Conservation (phyloP, 2,329 filamentous ascomycete genomes). For the Fusarium graminum region DNA sequence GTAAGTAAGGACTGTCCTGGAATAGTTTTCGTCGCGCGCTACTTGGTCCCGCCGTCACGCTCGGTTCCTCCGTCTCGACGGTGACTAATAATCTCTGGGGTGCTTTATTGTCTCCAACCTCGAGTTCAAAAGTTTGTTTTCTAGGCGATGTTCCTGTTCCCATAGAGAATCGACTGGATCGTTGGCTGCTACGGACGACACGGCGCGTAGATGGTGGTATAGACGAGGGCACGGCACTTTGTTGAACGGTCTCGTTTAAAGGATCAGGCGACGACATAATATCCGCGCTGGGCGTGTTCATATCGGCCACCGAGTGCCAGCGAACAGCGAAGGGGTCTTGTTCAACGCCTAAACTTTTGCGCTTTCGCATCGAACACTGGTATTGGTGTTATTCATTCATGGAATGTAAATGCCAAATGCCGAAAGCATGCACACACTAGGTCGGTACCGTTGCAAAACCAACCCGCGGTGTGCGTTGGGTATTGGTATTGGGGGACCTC, state of each 20-base stretch:
- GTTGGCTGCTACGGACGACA: slow-evolving; percentile 62
- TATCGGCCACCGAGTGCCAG: slow-evolving; percentile 55
- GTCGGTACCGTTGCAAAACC: slow-evolving; percentile 22
- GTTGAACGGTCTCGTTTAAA: slow-evolving; percentile 57
- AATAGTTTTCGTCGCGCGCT: slow-evolving; percentile 59
- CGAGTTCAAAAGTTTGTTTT: slow-evolving; percentile 69
- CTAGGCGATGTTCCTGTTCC: slow-evolving; percentile 60
- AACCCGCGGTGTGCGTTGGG: slow-evolving; percentile 38
- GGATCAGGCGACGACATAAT: slow-evolving; percentile 66
- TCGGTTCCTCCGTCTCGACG: slow-evolving; percentile 63
- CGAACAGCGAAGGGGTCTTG: slow-evolving; percentile 51
- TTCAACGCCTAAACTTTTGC: slow-evolving; percentile 43
- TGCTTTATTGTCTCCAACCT: slow-evolving; percentile 64
- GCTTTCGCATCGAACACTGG: slow-evolving; percentile 51
- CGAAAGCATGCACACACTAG: slow-evolving; percentile 29
- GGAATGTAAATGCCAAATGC: slow-evolving; percentile 38
- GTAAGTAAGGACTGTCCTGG: slow-evolving; percentile 57
- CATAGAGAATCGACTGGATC: slow-evolving; percentile 55
- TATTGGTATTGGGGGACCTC: not conserved
- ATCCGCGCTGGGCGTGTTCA: slow-evolving; percentile 57
- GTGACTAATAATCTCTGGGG: slow-evolving; percentile 68
- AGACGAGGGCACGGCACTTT: slow-evolving; percentile 54
- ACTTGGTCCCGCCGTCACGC: slow-evolving; percentile 52
- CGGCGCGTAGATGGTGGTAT: slow-evolving; percentile 51
- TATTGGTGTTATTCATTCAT: slow-evolving; percentile 38